Conservation (phyloP, 192 early-diverging fungal genomes). For the Radiomyces spectabilis region DNA sequence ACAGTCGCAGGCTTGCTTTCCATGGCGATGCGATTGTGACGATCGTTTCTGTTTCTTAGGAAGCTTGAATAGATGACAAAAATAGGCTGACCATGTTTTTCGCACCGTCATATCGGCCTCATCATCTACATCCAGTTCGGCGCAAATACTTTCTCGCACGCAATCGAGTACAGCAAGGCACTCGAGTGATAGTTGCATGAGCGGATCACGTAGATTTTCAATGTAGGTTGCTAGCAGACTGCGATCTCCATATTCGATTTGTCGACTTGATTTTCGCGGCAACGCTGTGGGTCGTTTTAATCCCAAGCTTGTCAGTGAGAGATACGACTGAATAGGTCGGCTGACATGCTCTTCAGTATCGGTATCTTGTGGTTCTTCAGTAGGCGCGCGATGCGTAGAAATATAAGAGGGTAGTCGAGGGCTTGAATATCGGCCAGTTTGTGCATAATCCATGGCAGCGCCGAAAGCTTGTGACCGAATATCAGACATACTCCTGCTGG, state of each 20-base stretch:
- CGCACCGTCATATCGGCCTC: conserved; percentile 2
- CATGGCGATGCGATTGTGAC: no score
- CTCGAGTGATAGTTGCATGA: conserved; percentile 30
- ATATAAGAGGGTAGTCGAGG: neutral
- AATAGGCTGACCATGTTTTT: conserved; percentile 6
- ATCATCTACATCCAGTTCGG: conserved; percentile 18
- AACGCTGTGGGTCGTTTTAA: no score
- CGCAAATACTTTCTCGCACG: conserved; percentile 7
- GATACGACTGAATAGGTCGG: conserved; percentile 10
- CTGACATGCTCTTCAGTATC: conserved; percentile 22
- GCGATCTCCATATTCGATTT: conserved; percentile 35
- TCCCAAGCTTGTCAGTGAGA: conserved; percentile 5
- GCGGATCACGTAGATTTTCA: conserved; percentile 38
- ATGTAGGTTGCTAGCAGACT: conserved; percentile 41
- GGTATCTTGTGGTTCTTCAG: no score
- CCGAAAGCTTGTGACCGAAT: no score
- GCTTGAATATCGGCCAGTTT: neutral
- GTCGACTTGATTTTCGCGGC: conserved; percentile 28
- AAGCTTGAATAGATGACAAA: conserved; percentile 7
- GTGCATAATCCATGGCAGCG: conserved; percentile 9
- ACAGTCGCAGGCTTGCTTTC: conserved; percentile 4
- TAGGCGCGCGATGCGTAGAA: neutral
- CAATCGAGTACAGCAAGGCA: conserved; percentile 22
- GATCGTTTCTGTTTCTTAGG: neutral
- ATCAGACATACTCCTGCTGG: no score